Conservation (phyloP, 2,329 filamentous ascomycete genomes). For the Ophiostoma triangulosporum region DNA sequence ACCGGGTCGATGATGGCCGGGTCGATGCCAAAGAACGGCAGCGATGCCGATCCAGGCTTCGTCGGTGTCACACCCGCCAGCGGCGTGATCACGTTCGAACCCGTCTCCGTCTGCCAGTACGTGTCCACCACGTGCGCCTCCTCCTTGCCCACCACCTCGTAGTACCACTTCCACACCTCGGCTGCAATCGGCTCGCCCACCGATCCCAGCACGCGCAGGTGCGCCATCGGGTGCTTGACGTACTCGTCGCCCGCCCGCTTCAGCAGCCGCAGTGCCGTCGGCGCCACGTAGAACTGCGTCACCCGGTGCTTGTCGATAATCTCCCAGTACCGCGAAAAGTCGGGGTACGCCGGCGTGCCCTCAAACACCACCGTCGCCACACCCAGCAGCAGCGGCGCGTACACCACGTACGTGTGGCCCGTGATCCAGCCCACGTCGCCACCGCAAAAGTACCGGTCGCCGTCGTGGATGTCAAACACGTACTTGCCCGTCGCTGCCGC, state of each 20-base stretch:
- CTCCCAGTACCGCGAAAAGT: slow-evolving; percentile 98
- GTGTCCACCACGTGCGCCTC: slow-evolving; percentile 91
- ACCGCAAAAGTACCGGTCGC: slow-evolving; percentile 91
- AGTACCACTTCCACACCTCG: slow-evolving; percentile 99
- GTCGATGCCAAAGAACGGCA: slow-evolving; percentile 97
- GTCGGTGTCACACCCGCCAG: slow-evolving; percentile 88
- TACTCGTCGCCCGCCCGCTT: slow-evolving; percentile 93
- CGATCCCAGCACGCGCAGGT: slow-evolving; percentile 79
- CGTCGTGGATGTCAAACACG: slow-evolving; percentile 93
- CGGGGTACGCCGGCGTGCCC: slow-evolving; percentile 91
- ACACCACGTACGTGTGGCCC: slow-evolving; percentile 95
- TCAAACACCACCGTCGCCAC: slow-evolving; percentile 94
- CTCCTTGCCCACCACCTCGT: slow-evolving; percentile 85
- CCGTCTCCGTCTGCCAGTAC: slow-evolving; percentile 99
- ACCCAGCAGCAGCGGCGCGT: slow-evolving; percentile 84
- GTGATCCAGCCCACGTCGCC: slow-evolving; percentile 99
- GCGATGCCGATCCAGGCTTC: slow-evolving; percentile 88
- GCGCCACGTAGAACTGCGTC: slow-evolving; percentile 96
- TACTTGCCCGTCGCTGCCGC: slow-evolving; percentile 94
- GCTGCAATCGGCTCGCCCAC: slow-evolving; percentile 96
- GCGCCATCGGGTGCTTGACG: slow-evolving; percentile 79
- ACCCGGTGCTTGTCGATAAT: slow-evolving; percentile 91
- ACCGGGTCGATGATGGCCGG: slow-evolving; percentile 95
- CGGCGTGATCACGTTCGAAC: slow-evolving; percentile 89
- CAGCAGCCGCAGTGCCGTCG: slow-evolving; percentile 79